Evolutionary conservation across 2,329 filamentous ascomycete genomes (phyloP).

Genomic region (Ophioceras dolichostomum): DNA sequence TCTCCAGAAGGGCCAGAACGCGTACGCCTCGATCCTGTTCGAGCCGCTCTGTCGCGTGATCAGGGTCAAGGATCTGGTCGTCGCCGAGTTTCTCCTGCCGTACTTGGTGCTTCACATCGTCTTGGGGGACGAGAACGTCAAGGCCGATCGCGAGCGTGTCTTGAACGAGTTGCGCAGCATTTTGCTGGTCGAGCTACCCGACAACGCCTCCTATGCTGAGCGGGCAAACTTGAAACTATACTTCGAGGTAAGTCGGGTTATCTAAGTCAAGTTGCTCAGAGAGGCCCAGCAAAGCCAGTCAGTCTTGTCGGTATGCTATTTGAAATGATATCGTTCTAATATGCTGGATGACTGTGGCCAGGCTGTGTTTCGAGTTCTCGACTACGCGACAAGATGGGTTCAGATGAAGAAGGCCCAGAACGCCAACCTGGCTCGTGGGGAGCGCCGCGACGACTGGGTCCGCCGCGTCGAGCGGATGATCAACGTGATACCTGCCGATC

Average conservation of each 20-base stretch:
- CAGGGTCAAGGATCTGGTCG: slow-evolving; percentile 71
- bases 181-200: slow-evolving; percentile 46
- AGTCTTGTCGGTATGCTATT: no score
- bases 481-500: slow-evolving; percentile 56
- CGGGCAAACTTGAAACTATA: slow-evolving; percentile 71
- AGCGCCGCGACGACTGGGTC: slow-evolving; percentile 13
- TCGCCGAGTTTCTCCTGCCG: slow-evolving; percentile 79
- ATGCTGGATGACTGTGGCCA: slow-evolving; percentile 18
- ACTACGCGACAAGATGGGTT: slow-evolving; percentile 85
- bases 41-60: slow-evolving; percentile 72
- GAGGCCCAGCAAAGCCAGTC: no score
- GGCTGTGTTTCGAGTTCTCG: slow-evolving; percentile 81
- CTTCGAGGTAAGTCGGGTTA: slow-evolving; percentile 74
- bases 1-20: slow-evolving; percentile 62
- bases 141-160: slow-evolving; percentile 51
- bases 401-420: slow-evolving; percentile 52
- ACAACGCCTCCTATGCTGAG: slow-evolving; percentile 42
- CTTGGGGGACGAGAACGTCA: slow-evolving; percentile 43
- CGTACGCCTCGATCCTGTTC: slow-evolving; percentile 67
- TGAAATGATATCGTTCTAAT: no score
- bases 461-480: slow-evolving; percentile 37
- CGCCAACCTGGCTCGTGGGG: background rate
- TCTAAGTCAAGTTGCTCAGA: no score
- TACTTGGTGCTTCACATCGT: slow-evolving; percentile 78
- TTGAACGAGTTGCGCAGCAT: slow-evolving; percentile 64